phyloP scores from a whole-genome alignment of 371 early-diverging fungal species.

The Rhizopus microsporus region DNA sequence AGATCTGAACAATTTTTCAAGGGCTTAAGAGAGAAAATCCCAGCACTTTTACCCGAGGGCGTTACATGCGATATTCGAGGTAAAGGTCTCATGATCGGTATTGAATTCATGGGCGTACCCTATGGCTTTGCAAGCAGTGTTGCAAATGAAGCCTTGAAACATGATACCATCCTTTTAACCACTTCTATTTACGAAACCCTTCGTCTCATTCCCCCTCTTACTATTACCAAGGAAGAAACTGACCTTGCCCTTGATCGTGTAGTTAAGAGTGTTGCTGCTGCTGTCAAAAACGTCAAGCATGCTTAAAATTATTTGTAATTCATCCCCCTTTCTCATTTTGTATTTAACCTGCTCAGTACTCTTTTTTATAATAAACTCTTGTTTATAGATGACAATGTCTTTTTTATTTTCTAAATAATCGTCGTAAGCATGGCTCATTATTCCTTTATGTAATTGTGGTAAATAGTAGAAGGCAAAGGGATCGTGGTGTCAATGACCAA shows the following conservation, averaged over 20 bases:
- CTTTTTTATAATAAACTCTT: too few species aligned
- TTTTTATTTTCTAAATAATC: too few species aligned
- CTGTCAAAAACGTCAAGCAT: slow-evolving; percentile 23
- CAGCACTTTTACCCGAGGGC: slow-evolving; percentile 40
- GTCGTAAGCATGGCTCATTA: neutral
- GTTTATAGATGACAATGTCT: too few species aligned
- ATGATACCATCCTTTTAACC: slow-evolving; percentile 53
- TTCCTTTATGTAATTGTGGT: slow-evolving; percentile 1
- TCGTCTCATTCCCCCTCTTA: slow-evolving; percentile 61
- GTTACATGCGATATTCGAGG: slow-evolving; percentile 56
- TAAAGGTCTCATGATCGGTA: slow-evolving; percentile 62
- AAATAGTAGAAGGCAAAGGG: slow-evolving; percentile 14
- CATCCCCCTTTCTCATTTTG: slow-evolving; percentile 14
- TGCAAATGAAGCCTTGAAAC: slow-evolving; percentile 42
- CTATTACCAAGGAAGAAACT: slow-evolving; percentile 53
- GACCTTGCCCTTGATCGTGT: slow-evolving; percentile 47
- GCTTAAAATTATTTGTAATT: neutral
- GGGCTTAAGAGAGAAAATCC: slow-evolving; percentile 39
- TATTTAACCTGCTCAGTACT: slow-evolving; percentile 2
- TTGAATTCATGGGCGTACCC: slow-evolving; percentile 54
- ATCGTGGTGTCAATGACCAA: neutral
- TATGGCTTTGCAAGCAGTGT: slow-evolving; percentile 42
- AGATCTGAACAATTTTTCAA: slow-evolving; percentile 51
- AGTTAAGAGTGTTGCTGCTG: slow-evolving; percentile 40
- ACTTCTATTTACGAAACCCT: slow-evolving; percentile 62